A percentile compares a stretch with the other conserved stretches of the same genome.
Evolutionary conservation across 768 basidiomycete genomes (phyloP).

Genomic region (Lactifluus volemus): DNA sequence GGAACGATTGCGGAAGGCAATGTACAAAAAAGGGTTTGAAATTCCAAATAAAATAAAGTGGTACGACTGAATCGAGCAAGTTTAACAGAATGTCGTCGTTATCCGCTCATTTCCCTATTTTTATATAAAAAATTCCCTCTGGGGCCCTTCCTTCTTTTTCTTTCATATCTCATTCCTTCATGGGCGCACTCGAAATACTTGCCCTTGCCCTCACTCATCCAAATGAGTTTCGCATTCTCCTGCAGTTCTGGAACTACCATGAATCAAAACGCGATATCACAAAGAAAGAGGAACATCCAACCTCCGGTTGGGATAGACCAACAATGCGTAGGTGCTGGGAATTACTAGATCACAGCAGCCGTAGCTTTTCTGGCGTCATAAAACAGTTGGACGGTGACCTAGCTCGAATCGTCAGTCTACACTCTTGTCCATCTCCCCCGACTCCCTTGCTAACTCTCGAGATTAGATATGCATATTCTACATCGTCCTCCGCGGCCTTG

Average conservation of each 20-base stretch:
- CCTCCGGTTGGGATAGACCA: constrained; percentile 80
- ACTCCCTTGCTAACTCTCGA: neutral
- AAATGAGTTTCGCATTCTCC: constrained; percentile 69
- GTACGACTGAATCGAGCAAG: constrained; percentile 4
- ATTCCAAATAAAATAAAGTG: constrained; percentile 2
- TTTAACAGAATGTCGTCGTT: neutral
- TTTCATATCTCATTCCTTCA: constrained; percentile 19
- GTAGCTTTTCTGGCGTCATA: constrained; percentile 89
- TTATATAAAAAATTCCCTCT: neutral
- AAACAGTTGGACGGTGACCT: constrained; percentile 95
- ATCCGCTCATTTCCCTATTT: neutral
- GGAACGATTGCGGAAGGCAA: too few relatives aligned
- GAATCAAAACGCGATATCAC: constrained; percentile 79
- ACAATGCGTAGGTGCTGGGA: constrained; percentile 88
- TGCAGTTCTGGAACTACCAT: constrained; percentile 80
- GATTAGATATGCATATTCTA: constrained; percentile 89
- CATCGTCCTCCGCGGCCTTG: constrained; percentile 86
- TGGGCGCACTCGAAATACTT: constrained; percentile 56
- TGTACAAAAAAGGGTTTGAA: too few relatives aligned
- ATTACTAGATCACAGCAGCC: constrained; percentile 78
- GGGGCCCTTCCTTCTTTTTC: neutral
- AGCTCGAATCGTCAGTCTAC: constrained; percentile 46
- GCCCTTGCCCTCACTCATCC: constrained; percentile 70
- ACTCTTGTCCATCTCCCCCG: neutral
- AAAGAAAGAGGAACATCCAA: constrained; percentile 56